Percentiles rank a stretch among this genome's conserved stretches.
phyloP scores from a whole-genome alignment of 306 rosid genomes.

The Castanopsis chinensis region DNA sequence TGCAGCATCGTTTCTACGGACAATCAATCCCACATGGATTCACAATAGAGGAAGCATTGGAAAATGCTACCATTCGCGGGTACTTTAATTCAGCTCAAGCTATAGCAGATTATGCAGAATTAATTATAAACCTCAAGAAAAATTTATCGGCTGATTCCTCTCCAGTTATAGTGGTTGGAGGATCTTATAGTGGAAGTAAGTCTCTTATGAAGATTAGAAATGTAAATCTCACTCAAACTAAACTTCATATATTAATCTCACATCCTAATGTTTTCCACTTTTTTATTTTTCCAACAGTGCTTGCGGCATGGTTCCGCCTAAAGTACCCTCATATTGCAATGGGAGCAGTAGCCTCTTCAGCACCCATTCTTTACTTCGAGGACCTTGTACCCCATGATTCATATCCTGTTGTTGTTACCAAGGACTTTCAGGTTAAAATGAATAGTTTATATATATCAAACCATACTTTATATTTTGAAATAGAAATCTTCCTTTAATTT shows the following conservation, averaged over 20 bases:
- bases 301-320: too few species aligned
- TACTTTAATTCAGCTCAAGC: constrained; percentile 86
- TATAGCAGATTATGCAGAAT: constrained; percentile 67
- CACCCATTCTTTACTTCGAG: neutral
- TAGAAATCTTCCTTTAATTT: rapidly evolving
- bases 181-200: constrained; percentile 73
- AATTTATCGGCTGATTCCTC: constrained; percentile 7
- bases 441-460: neutral
- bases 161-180: constrained; percentile 58
- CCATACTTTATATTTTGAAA: too few species aligned
- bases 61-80: constrained; percentile 20
- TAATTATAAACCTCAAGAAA: constrained; percentile 40
- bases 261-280: neutral
- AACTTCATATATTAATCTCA: neutral
- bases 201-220: neutral
- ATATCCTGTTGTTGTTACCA: constrained; percentile 22
- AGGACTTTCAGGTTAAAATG: constrained; percentile 31
- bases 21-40: constrained; percentile 61
- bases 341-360: too few species aligned
- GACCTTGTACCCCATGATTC: constrained; percentile 26
- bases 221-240: neutral
- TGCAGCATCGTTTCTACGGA: constrained; percentile 78
- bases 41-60: constrained; percentile 47
- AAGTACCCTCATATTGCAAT: too few species aligned
- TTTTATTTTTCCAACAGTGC: neutral